Conservation (phyloP, 2,329 filamentous ascomycete genomes). For the Lecanoromycetidae sp. region DNA sequence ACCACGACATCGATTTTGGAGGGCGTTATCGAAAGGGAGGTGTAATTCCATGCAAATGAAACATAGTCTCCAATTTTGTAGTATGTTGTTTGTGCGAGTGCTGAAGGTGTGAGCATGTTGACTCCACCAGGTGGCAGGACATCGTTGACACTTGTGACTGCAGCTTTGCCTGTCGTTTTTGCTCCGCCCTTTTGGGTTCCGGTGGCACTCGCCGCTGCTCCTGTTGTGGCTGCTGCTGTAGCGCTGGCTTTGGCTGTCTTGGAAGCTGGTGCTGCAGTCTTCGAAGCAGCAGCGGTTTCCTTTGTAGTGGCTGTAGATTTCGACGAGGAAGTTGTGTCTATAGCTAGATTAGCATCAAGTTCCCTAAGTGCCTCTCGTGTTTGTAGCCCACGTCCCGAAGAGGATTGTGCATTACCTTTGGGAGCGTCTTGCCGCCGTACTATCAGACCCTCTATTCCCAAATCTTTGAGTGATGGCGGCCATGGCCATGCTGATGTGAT, state of each 20-base stretch:
- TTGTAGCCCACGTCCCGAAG: neutral
- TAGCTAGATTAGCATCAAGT: neutral
- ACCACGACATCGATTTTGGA: constrained; percentile 50
- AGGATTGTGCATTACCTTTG: constrained; percentile 6
- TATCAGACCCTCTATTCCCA: constrained; percentile 18
- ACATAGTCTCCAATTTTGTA: constrained; percentile 53
- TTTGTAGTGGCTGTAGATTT: constrained; percentile 5
- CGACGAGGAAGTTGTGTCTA: constrained; percentile 5
- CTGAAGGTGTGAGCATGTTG: constrained; percentile 47
- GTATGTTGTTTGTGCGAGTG: constrained; percentile 40
- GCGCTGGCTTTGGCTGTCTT: constrained; percentile 8
- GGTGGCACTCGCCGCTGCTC: constrained; percentile 7
- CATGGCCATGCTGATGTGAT: constrained; percentile 25
- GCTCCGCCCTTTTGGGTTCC: constrained; percentile 10
- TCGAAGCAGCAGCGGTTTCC: neutral
- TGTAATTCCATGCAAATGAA: constrained; percentile 59
- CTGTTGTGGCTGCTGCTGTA: constrained; percentile 5
- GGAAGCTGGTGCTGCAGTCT: constrained; percentile 15
- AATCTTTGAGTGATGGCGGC: constrained; percentile 20
- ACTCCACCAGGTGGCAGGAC: constrained; percentile 47
- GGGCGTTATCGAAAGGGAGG: constrained; percentile 47
- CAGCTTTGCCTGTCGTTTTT: neutral
- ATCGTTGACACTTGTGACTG: constrained; percentile 35
- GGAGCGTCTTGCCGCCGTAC: constrained; percentile 19
- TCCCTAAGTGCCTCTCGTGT: neutral